Percentiles rank a stretch among this genome's conserved stretches.
These are phyloP conservation scores for Pelargonium myrrhifolium DNA, from an alignment of 441 rosid genomes.

Conservation along the genomic window DNA sequence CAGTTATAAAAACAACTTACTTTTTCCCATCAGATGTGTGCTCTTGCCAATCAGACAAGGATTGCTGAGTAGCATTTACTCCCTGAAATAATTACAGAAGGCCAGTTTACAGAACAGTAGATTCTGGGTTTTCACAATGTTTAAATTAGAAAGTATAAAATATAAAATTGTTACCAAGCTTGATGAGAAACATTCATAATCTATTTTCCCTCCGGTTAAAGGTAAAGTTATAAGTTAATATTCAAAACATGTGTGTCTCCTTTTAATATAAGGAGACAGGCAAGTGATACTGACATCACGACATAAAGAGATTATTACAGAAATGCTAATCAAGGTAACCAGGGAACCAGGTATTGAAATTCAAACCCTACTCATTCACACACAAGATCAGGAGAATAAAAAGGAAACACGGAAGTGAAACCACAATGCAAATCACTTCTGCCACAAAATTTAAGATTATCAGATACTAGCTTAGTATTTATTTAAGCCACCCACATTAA, in stretches of 20 bases:
- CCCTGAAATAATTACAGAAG: conserved; percentile 31
- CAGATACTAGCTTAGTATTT: background rate
- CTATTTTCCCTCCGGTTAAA: background rate
- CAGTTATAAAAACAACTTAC: conserved; percentile 33
- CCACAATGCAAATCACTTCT: background rate
- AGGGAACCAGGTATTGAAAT: background rate
- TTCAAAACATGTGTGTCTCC: background rate
- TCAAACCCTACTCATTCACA: background rate
- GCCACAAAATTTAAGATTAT: background rate
- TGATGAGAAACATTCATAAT: background rate
- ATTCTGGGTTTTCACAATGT: background rate
- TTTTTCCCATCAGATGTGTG: conserved; percentile 88
- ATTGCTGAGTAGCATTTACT: conserved; percentile 36
- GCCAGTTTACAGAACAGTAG: conserved; percentile 10
- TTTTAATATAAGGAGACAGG: background rate
- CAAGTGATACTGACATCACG: conserved; percentile 3
- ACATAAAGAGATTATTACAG: background rate
- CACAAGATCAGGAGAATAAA: background rate
- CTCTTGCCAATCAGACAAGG: conserved; percentile 90
- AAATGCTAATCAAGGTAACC: background rate
- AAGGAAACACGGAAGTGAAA: background rate
- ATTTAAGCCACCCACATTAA: background rate
- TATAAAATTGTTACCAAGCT: background rate
- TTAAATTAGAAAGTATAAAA: background rate
- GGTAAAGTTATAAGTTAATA: background rate